Base-by-base conservation (phyloP, 2,329 filamentous ascomycete species). In the Escovopsis weberi region DNA sequence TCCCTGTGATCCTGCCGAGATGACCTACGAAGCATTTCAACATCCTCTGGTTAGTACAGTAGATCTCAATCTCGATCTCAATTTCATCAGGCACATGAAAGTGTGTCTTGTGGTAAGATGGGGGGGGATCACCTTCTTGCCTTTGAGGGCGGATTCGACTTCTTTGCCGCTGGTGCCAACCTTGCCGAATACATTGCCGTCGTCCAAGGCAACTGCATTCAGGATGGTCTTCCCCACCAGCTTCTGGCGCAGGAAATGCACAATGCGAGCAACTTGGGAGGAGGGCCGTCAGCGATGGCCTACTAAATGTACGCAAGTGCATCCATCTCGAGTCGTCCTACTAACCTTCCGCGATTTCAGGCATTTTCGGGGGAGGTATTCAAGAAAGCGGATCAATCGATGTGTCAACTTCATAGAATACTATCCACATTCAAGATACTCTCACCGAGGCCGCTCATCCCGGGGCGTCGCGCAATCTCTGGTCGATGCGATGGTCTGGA, bases 161-260 rank as follows among this genome's bases (percentile, higher is more conserved):
- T 80, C 82, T 0, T 74, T 61, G 1, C 81, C 85, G 15, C 74
- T 85, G 0, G 84, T 93, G 28, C 88, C 87, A 18, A 79, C 87
- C 62, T 96, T 95, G 51, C 88, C 87, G 61, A 88, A 98, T 6
- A 98, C 74, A 56, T 83, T 89, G 52, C 69, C 67, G 64, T 98
- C 89, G 53, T 94, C 80, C 48, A 80, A 72, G 11, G 85, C 81
- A 23, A 73, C 67, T 43, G 85, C 82, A 35, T 72, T 74, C 38
- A 71, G 65, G 47, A 98, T 80, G 9, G 72, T 83, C 64, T 85
- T 91, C 43, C 85, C 86, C 26, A 93, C 82, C n/a, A 94, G 72
- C 59, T 86, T 76, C 49, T 82, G 80, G 46, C 78, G 80, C 34
- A 98, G 75, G 58, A 81, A 93, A 59, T 94, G 83, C 40, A 93